Conservation (phyloP, 2,329 filamentous ascomycete species). For the Colletotrichum melonis region DNA sequence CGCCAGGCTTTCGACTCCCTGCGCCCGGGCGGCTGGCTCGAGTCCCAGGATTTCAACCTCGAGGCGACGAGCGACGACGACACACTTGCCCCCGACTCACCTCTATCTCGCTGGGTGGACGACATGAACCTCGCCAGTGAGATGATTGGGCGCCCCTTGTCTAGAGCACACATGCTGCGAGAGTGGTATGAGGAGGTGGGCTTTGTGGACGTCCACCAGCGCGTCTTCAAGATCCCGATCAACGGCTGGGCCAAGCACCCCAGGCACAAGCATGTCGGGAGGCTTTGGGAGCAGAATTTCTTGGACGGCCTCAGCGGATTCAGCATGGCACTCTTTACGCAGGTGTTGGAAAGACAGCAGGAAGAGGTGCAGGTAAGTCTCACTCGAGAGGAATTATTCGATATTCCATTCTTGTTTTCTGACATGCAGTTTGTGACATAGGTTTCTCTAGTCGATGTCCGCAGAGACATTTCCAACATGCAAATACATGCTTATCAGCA, state of each 20-base stretch:
- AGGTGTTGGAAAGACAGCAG: constrained; percentile 51
- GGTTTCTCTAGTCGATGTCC: constrained; percentile 61
- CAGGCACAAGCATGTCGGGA: constrained; percentile 55
- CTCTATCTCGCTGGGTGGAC: constrained; percentile 52
- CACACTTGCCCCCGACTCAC: constrained; percentile 51
- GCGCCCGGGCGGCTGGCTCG: constrained; percentile 64
- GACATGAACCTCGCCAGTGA: constrained; percentile 53
- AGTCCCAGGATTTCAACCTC: constrained; percentile 61
- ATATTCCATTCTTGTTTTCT: too few species aligned
- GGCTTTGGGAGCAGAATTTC: constrained; percentile 58
- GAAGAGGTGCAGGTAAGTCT: constrained; percentile 61
- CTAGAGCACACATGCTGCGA: constrained; percentile 48
- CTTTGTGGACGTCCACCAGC: constrained; percentile 66
- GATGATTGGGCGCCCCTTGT: constrained; percentile 50
- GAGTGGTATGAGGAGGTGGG: constrained; percentile 58
- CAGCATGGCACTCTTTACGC: constrained; percentile 53
- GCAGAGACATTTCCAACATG: constrained; percentile 58
- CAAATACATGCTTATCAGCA: constrained; percentile 61
- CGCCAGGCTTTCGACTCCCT: constrained; percentile 61
- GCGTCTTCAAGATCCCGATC: constrained; percentile 64
- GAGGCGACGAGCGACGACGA: constrained; percentile 56
- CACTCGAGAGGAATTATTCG: too few species aligned
- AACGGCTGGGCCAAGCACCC: constrained; percentile 64
- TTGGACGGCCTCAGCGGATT: constrained; percentile 57
- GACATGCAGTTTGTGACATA: constrained; percentile 33